Base-by-base conservation (phyloP, 805 yeast species). In the Candida hungchunana region DNA sequence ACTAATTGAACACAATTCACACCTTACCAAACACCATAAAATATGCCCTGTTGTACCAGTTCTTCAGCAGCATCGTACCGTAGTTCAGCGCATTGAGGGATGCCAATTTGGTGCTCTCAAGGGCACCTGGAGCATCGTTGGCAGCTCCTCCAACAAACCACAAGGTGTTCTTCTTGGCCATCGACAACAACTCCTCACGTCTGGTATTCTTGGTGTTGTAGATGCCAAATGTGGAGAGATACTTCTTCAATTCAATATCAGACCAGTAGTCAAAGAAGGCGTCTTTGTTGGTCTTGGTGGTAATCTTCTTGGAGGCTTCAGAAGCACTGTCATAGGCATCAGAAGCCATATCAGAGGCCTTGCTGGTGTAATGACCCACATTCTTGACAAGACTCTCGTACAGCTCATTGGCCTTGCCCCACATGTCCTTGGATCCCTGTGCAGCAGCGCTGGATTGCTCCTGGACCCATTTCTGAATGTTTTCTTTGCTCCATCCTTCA, bases 171-270 rank as follows among this genome's bases (percentile, higher is more conserved):
- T 60, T 55, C 40, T 65, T 66, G 7, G 73, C 73, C 36, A 56
- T 40, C 4, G 53, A 41, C 14, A 63, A 37, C 41, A 72, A 52
- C 17, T 69, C 66, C 8, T 62, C 60, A 33, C 59, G 57, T 15
- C 41, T 44, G 26, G 53, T 44, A 29, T 42, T 40, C 26, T 54
- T 52, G 5, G 56, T 43, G 20, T 57, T 37, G 12, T 59, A 54
- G 26, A 59, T 48, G n/a, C 76, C 76, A 50, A 64, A 70, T 4
- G 65, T 56, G 13, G 56, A 51, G 38, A 72, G 48, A 44, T 71
- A 72, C 12, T 59, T 42, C 29, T 44, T 56, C 37, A 73, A 51
- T 37, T 73, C 77, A 17, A 62, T 62, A 13, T 56, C 58, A 2
- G 71, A 58, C 71, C 73, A 71, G 8, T 62, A 50, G 18, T 63